phyloP scores from a whole-genome alignment of 345 rosid species.

The Lepidium aucheri region DNA sequence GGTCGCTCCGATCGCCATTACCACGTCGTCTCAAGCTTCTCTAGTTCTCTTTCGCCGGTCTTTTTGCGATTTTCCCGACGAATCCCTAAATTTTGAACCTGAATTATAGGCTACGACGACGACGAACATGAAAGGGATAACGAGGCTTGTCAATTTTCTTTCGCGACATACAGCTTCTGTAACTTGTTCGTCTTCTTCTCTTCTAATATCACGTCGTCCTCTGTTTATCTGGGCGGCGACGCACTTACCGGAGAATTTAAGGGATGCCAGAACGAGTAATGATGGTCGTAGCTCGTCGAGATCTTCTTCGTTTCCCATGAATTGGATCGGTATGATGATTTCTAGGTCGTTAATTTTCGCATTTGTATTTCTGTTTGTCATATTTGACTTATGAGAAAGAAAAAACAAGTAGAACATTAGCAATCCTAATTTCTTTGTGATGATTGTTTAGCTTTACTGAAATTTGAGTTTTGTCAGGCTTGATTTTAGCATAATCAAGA shows the following conservation, averaged over 20 bases:
- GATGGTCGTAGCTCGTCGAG: slow-evolving; percentile 1
- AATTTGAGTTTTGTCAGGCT: neutral
- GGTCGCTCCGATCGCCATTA: neutral
- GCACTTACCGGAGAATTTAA: slow-evolving; percentile 2
- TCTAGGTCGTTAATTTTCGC: neutral
- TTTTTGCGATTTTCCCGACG: neutral
- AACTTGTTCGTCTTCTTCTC: slow-evolving; percentile 1
- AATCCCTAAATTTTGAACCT: neutral
- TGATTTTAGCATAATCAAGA: neutral
- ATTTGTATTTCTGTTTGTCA: neutral
- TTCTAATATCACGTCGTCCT: slow-evolving; percentile 25
- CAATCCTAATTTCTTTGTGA: neutral
- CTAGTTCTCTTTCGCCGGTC: neutral
- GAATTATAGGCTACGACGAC: neutral
- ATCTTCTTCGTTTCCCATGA: slow-evolving; percentile 20
- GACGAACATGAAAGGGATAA: slow-evolving; percentile 13
- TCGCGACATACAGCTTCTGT: slow-evolving; percentile 3
- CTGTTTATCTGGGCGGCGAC: slow-evolving; percentile 20
- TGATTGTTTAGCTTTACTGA: neutral
- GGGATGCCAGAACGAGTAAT: neutral
- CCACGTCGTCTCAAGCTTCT: neutral
- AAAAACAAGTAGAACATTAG: neutral
- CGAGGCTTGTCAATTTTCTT: slow-evolving; percentile 12
- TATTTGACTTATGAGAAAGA: neutral
- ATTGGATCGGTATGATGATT: slow-evolving; percentile 32